Evolutionary conservation across 2,329 filamentous ascomycete species (phyloP).

Genomic region (Niveomyces coronatus): DNA sequence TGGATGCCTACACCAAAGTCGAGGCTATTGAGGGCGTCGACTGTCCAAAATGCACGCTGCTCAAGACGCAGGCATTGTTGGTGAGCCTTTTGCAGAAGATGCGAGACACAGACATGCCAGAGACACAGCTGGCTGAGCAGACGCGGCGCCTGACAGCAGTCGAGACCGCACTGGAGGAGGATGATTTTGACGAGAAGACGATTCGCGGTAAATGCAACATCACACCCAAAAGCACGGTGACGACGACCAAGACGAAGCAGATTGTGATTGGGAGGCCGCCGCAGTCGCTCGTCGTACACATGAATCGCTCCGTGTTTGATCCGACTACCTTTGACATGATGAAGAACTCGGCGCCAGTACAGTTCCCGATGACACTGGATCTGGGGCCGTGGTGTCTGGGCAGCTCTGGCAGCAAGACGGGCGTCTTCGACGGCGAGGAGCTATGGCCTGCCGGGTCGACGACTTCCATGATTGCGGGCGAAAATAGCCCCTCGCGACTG

Average conservation of each 20-base stretch:
- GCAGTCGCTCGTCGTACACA: slow-evolving; percentile 69
- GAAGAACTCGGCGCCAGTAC: slow-evolving; percentile 75
- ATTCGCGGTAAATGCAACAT: slow-evolving; percentile 55
- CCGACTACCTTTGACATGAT: slow-evolving; percentile 66
- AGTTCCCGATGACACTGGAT: slow-evolving; percentile 65
- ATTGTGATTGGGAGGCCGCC: slow-evolving; percentile 76
- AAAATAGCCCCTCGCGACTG: slow-evolving; percentile 37
- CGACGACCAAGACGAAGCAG: slow-evolving; percentile 80
- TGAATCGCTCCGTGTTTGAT: slow-evolving; percentile 88
- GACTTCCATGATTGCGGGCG: slow-evolving; percentile 61
- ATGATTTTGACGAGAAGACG: slow-evolving; percentile 66
- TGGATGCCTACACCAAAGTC: slow-evolving; percentile 76
- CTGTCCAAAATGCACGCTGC: slow-evolving; percentile 80
- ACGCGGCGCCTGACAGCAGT: slow-evolving; percentile 53
- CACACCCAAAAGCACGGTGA: slow-evolving; percentile 55
- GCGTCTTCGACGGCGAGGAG: slow-evolving; percentile 34
- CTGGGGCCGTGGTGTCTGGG: slow-evolving; percentile 80
- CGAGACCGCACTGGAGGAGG: slow-evolving; percentile 61
- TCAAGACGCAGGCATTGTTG: slow-evolving; percentile 43
- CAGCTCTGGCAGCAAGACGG: slow-evolving; percentile 24
- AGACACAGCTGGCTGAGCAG: slow-evolving; percentile 41
- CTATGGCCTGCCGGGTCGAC: slow-evolving; percentile 60
- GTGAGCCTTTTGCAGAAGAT: slow-evolving; percentile 34
- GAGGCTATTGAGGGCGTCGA: slow-evolving; percentile 85
- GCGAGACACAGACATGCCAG: slow-evolving; percentile 24